Base-by-base conservation (phyloP, 2,329 filamentous ascomycete species). In the Fusarium pilosicola region DNA sequence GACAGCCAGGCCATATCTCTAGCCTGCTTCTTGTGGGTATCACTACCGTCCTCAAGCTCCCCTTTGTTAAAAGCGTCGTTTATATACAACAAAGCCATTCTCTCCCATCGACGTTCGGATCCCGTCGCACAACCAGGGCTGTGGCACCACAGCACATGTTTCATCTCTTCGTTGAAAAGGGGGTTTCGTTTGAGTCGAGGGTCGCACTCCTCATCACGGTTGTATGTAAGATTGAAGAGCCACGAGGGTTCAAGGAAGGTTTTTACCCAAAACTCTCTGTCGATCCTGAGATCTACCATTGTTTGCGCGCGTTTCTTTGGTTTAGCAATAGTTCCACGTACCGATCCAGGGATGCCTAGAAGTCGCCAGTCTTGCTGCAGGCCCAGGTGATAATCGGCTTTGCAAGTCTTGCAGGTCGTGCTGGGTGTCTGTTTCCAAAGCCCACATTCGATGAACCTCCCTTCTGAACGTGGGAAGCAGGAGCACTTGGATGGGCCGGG, bases 201-300 rank as follows among this genome's bases (percentile, higher is more conserved):
- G n/a, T 56, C 22, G 30, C 49, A 62, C 12, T 58, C 42, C 7
- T 45, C 14, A 6, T 44, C 55, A 10, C 30, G 36, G 26, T 48
- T 49, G 24, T 39, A 65, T 1, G 24, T 30, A 13, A 68, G 62
- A 28, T 66, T 68, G 14, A 57, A 54, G 6, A 66, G 65, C 65
- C 62, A 61, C 3, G 7, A 18, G 10, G 57, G 48, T 6, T 42
- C 39, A 28, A 62, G 45, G 44, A 62, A 55, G 14, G 20, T 49
- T 11, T 11, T 13, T 3, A 28, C 2, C 1, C 1, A 5, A 45
- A 30, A 24, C 1, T 20, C 1, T 48, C 28, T 11, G 9, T 15
- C 18, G 7, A 49, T 22, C 10, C 18, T 2, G 7, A 63, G 38
- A 15, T 24, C 11, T 32, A 41, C 14, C 12, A 14, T 14, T 13